Evolutionary conservation across 345 rosid species (phyloP).

Genomic region (Garcia nutans): DNA sequence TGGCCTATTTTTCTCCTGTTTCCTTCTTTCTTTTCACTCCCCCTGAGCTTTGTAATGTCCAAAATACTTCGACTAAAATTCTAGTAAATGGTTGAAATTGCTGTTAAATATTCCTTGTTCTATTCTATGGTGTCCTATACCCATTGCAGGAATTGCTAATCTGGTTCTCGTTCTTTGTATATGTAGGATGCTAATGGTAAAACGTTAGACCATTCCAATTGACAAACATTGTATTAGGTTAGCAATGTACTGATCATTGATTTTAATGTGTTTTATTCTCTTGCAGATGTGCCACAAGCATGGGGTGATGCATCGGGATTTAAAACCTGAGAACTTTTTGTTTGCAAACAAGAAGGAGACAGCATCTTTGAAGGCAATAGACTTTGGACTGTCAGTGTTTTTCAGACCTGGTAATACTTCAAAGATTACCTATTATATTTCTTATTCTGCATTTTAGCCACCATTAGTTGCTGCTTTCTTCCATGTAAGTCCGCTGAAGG

Average conservation of each 20-base stretch:
- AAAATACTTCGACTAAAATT: background rate
- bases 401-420: conserved; percentile 32
- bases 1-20: background rate
- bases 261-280: background rate
- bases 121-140: background rate
- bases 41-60: background rate
- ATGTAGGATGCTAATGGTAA: background rate
- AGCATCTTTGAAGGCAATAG: conserved; percentile 36
- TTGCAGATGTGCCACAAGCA: conserved; percentile 33
- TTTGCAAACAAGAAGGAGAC: conserved; percentile 35
- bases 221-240: background rate
- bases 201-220: background rate
- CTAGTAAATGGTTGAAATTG: background rate
- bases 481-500: background rate
- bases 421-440: background rate
- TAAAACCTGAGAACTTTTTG: conserved; percentile 39
- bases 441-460: background rate
- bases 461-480: background rate
- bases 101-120: background rate
- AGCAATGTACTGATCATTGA: background rate
- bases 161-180: background rate
- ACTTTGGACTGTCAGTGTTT: conserved; percentile 38
- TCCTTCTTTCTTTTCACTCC: background rate
- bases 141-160: background rate
- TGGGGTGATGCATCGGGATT: conserved; percentile 38